Evolutionary conservation across 2,329 filamentous ascomycete species (phyloP).

Genomic region (Pseudogymnoascus sp.): DNA sequence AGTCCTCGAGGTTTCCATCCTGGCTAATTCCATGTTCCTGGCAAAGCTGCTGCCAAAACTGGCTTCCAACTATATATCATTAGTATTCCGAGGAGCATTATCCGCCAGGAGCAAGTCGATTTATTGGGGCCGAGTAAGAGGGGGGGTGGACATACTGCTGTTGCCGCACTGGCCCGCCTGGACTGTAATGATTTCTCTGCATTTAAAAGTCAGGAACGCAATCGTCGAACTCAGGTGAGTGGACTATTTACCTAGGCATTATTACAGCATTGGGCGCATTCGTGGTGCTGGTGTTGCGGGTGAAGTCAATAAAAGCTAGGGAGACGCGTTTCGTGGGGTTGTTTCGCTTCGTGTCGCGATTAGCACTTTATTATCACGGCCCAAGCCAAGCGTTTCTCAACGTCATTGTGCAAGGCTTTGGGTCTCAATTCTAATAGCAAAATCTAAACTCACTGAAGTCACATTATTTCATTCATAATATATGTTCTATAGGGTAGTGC

Average conservation of each 20-base stretch:
- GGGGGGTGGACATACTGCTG: slow-evolving; percentile 64
- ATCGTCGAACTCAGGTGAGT: background rate
- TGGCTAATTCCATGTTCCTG: slow-evolving; percentile 97
- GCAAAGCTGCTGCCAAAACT: slow-evolving; percentile 99
- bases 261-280: slow-evolving; percentile 20
- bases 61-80: slow-evolving; percentile 66
- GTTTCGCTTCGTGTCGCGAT: slow-evolving; percentile 8
- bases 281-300: background rate
- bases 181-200: slow-evolving; percentile 96
- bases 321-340: slow-evolving; percentile 12
- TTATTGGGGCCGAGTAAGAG: slow-evolving; percentile 13
- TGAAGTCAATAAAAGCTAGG: background rate
- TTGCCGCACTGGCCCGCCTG: slow-evolving; percentile 99
- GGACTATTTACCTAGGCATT: slow-evolving; percentile 29
- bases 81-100: slow-evolving; percentile 17
- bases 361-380: background rate
- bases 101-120: background rate
- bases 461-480: background rate
- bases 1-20: slow-evolving; percentile 94
- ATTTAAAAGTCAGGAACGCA: slow-evolving; percentile 10
- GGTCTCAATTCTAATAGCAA: background rate
- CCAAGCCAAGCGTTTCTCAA: background rate
- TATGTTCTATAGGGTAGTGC: background rate
- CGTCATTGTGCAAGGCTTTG: background rate
- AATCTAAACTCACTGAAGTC: background rate